These are phyloP conservation scores for Panellus pusillus DNA, from an alignment of 768 basidiomycete species.

Conservation along the genomic window DNA sequence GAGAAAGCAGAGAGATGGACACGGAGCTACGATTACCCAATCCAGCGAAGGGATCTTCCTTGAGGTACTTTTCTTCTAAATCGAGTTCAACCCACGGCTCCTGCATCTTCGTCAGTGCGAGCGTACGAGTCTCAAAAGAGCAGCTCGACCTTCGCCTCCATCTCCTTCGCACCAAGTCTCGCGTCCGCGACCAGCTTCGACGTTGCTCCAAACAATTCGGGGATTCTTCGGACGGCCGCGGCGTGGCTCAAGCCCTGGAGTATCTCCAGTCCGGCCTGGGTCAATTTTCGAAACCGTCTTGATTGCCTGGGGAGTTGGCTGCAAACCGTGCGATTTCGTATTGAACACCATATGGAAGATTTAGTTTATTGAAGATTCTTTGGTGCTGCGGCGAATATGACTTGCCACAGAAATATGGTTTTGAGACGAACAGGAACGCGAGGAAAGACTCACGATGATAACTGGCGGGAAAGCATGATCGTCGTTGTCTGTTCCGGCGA, in stretches of 20 bases:
- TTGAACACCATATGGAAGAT: constrained; percentile 47
- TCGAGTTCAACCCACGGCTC: constrained; percentile 66
- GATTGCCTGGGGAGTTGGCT: constrained; percentile 20
- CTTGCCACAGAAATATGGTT: background rate
- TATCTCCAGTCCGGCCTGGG: constrained; percentile 27
- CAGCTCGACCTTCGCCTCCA: constrained; percentile 30
- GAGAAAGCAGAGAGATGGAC: background rate
- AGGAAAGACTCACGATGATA: constrained; percentile 9
- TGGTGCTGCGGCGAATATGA: constrained; percentile 12
- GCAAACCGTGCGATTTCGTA: constrained; percentile 54
- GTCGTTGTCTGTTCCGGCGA: constrained; percentile 18
- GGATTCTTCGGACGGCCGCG: constrained; percentile 28
- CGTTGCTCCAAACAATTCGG: constrained; percentile 16
- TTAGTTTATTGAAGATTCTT: constrained; percentile 6
- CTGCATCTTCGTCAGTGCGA: constrained; percentile 31
- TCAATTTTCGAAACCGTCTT: constrained; percentile 33
- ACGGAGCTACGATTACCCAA: constrained; percentile 24
- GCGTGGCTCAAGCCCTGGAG: constrained; percentile 34
- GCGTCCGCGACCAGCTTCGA: constrained; percentile 11
- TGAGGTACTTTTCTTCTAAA: constrained; percentile 45
- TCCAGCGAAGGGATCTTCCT: constrained; percentile 32
- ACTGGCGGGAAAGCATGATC: background rate
- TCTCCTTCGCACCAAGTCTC: constrained; percentile 38
- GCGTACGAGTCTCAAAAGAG: background rate
- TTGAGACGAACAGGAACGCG: background rate